Percentiles rank a stretch among this genome's conserved stretches.
phyloP scores from a whole-genome alignment of 768 basidiomycete species.

The Amanita pallidorosea region DNA sequence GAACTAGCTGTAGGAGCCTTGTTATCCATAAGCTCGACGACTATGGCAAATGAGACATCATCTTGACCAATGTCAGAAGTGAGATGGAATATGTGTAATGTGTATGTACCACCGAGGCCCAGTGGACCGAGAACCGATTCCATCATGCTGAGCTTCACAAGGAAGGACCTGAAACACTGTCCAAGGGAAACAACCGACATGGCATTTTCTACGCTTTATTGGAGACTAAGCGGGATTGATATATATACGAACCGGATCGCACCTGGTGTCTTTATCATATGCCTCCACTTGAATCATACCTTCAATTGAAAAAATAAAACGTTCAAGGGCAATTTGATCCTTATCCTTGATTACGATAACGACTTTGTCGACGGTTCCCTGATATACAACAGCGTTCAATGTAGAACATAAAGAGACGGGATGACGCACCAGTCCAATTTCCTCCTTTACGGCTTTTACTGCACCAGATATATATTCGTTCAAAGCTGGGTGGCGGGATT shows the following conservation, averaged over 20 bases:
- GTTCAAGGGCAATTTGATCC: constrained; percentile 73
- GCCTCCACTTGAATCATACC: constrained; percentile 66
- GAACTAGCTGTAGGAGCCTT: constrained; percentile 40
- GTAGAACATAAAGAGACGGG: background rate
- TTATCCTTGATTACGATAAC: constrained; percentile 79
- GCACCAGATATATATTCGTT: constrained; percentile 88
- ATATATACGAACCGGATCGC: constrained; percentile 6
- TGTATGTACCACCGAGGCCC: constrained; percentile 36
- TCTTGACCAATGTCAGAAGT: constrained; percentile 22
- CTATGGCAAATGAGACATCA: constrained; percentile 69
- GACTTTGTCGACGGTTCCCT: constrained; percentile 77
- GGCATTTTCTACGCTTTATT: constrained; percentile 55
- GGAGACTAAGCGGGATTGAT: background rate
- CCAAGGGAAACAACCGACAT: constrained; percentile 53
- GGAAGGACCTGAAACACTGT: constrained; percentile 74
- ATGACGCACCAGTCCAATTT: constrained; percentile 48
- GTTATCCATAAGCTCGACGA: constrained; percentile 72
- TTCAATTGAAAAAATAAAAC: constrained; percentile 82
- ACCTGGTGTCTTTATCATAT: constrained; percentile 66
- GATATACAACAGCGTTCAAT: background rate
- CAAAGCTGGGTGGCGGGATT: constrained; percentile 84
- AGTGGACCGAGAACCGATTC: constrained; percentile 60
- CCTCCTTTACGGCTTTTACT: constrained; percentile 70
- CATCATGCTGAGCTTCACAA: constrained; percentile 72
- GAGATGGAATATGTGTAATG: background rate